These are phyloP conservation scores for Blastobotrys elegans DNA, from an alignment of 1,139 yeast species.

Conservation along the genomic window DNA sequence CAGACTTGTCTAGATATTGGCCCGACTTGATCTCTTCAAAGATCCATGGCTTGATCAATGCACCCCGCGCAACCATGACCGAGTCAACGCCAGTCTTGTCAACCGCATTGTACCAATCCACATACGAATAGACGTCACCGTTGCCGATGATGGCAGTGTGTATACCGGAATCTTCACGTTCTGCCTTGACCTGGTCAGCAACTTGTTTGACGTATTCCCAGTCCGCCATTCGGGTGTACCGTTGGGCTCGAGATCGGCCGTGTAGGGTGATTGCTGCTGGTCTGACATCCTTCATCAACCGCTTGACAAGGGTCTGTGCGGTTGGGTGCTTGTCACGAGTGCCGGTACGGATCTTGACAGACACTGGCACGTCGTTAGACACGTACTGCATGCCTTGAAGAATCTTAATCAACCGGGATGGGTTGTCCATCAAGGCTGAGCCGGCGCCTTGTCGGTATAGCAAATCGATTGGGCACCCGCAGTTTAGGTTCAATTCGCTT, in stretches of 20 bases:
- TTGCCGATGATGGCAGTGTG: slow-evolving; percentile 67
- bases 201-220: slow-evolving; percentile 85
- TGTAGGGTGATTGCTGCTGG: slow-evolving; percentile 91
- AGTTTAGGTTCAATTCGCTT: slow-evolving; percentile 81
- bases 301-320: slow-evolving; percentile 68
- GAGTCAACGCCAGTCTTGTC: slow-evolving; percentile 73
- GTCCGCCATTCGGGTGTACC: slow-evolving; percentile 86
- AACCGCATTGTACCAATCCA: slow-evolving; percentile 84
- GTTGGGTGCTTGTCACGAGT: slow-evolving; percentile 78
- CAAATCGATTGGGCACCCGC: slow-evolving; percentile 97
- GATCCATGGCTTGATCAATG: slow-evolving; percentile 97
- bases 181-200: slow-evolving; percentile 60
- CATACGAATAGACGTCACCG: slow-evolving; percentile 84
- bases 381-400: slow-evolving; percentile 85
- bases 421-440: slow-evolving; percentile 86
- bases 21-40: slow-evolving; percentile 90
- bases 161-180: slow-evolving; percentile 37
- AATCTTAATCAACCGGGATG: slow-evolving; percentile 71
- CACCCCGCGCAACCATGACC: slow-evolving; percentile 98
- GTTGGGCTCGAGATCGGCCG: slow-evolving; percentile 93
- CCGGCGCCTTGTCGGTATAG: slow-evolving; percentile 94
- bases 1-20: slow-evolving; percentile 84
- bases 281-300: slow-evolving; percentile 71
- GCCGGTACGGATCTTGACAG: slow-evolving; percentile 90
- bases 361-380: slow-evolving; percentile 85